Evolutionary conservation across 805 yeast genomes (phyloP).

Genomic region (Diddensiella caesifluorescens): DNA sequence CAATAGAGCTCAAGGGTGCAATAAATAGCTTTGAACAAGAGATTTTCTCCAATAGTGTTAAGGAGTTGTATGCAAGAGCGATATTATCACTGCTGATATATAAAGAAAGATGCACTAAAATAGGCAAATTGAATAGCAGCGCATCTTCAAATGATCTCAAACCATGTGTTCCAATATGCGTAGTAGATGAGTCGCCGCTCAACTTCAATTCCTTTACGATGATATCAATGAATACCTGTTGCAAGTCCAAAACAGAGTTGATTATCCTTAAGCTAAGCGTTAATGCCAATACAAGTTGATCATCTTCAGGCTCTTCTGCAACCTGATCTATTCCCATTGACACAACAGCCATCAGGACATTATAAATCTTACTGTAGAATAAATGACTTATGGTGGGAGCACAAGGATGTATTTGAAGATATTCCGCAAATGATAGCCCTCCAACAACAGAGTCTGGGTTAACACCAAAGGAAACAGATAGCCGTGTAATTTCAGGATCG

Average conservation of each 20-base stretch:
- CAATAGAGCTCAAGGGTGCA: constrained; percentile 24
- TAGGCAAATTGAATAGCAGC: constrained; percentile 60
- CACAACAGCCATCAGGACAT: constrained; percentile 50
- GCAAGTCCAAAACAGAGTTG: constrained; percentile 34
- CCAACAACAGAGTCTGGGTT: constrained; percentile 47
- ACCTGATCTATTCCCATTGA: constrained; percentile 56
- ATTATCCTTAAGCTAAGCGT: constrained; percentile 22
- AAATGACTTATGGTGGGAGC: constrained; percentile 56
- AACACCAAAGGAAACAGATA: constrained; percentile 46
- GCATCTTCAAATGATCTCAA: constrained; percentile 65
- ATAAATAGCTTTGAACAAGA: constrained; percentile 46
- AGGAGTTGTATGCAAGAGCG: constrained; percentile 47
- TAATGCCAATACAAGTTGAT: constrained; percentile 34
- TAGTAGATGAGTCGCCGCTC: constrained; percentile 11
- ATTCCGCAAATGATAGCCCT: constrained; percentile 42
- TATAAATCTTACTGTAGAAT: constrained; percentile 54
- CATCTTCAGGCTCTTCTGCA: constrained; percentile 34
- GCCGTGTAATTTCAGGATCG: constrained; percentile 47
- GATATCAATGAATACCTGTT: constrained; percentile 54
- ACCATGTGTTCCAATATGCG: constrained; percentile 47
- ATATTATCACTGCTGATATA: constrained; percentile 58
- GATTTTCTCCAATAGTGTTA: constrained; percentile 49
- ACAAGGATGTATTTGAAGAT: constrained; percentile 65
- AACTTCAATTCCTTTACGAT: constrained; percentile 34
- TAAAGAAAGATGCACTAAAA: constrained; percentile 68